Percentiles rank a stretch among this genome's conserved stretches.
phyloP scores from a whole-genome alignment of 2,329 filamentous ascomycete species.

The Sclerotinia minor region DNA sequence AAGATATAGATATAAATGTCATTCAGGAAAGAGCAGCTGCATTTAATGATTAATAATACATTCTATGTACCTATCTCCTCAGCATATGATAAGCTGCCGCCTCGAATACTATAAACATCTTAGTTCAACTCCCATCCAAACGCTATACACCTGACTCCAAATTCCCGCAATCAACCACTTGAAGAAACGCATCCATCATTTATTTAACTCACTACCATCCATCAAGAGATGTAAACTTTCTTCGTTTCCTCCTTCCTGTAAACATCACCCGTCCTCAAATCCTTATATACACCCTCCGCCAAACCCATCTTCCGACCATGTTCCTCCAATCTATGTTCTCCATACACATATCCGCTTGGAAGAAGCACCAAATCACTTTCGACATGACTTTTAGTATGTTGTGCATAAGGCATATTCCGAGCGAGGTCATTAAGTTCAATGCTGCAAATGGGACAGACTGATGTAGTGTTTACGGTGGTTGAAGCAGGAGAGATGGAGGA shows the following conservation, averaged over 20 bases:
- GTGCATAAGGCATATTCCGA: slow-evolving; percentile 84
- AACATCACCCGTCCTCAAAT: slow-evolving; percentile 73
- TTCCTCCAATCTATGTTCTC: slow-evolving; percentile 68
- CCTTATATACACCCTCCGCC: slow-evolving; percentile 65
- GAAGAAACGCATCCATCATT: background rate
- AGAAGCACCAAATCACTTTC: slow-evolving; percentile 83
- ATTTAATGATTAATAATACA: no score
- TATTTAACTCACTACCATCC: background rate
- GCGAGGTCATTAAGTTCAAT: slow-evolving; percentile 93
- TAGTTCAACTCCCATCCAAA: no score
- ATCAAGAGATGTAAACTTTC: slow-evolving; percentile 86
- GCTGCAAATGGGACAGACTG: slow-evolving; percentile 92
- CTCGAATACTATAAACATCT: no score
- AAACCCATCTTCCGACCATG: slow-evolving; percentile 80
- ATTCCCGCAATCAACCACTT: background rate
- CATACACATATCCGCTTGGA: slow-evolving; percentile 85
- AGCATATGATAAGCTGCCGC: background rate
- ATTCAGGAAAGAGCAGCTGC: no score
- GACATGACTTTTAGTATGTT: slow-evolving; percentile 91
- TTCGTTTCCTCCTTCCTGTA: slow-evolving; percentile 64
- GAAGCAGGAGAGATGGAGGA: slow-evolving; percentile 39
- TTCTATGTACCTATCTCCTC: no score
- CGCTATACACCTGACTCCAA: background rate
- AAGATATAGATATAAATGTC: no score
- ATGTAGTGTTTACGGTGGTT: slow-evolving; percentile 48